Evolutionary conservation across 2,329 filamentous ascomycete species (phyloP).

Genomic region (Botryotinia convoluta): DNA sequence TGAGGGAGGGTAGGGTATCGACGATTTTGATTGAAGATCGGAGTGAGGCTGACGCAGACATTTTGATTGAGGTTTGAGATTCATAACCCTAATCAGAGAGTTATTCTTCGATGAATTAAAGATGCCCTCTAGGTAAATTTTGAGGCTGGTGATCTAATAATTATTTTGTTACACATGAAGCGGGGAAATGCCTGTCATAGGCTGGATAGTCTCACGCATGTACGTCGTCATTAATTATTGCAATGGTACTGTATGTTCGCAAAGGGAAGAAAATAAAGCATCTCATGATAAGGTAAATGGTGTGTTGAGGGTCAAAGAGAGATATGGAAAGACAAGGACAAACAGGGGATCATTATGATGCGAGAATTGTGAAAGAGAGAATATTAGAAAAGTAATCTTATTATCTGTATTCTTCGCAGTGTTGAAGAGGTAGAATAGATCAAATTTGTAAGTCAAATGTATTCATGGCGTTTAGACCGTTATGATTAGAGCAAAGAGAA

Average conservation of each 20-base stretch:
- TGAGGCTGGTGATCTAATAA: background rate
- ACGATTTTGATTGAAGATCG: background rate
- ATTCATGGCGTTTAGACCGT: too few species aligned
- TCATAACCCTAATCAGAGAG: too few species aligned
- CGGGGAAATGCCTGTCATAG: too few species aligned
- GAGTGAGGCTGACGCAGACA: background rate
- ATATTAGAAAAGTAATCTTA: background rate
- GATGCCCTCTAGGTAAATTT: background rate
- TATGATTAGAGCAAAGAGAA: too few species aligned
- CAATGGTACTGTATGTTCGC: background rate
- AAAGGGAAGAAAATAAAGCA: background rate
- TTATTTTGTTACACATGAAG: background rate
- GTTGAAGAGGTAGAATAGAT: too few species aligned
- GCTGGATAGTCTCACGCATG: too few species aligned
- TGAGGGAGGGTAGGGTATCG: background rate
- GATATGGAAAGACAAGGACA: background rate
- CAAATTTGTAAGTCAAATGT: too few species aligned
- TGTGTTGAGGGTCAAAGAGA: background rate
- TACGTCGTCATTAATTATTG: background rate
- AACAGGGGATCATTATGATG: background rate
- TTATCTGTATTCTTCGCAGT: background rate
- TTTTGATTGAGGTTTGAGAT: background rate
- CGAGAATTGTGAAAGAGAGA: background rate
- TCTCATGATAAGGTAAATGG: background rate
- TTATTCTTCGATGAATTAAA: background rate